A percentile compares a stretch with the other conserved stretches of the same genome.
Evolutionary conservation across 371 early-diverging fungal genomes (phyloP).

Genomic region (Haplosporangium sp.): DNA sequence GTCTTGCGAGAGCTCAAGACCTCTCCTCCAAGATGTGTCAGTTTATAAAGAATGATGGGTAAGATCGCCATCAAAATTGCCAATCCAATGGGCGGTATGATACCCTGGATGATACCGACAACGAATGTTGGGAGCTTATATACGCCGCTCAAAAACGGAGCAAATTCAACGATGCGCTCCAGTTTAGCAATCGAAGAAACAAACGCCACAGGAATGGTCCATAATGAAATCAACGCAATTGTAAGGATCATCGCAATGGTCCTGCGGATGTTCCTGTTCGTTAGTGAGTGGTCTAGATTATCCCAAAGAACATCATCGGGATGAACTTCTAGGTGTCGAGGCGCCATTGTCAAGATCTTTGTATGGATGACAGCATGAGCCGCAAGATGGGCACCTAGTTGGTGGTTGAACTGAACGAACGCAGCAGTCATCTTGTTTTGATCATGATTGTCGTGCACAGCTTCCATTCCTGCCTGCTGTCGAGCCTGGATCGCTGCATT

Average conservation of each 20-base stretch:
- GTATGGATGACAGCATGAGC: conserved; percentile 73
- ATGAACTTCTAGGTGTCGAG: conserved; percentile 72
- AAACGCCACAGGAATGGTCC: conserved; percentile 79
- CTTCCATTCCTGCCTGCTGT: conserved; percentile 35
- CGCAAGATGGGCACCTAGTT: conserved; percentile 85
- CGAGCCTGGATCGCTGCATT: conserved; percentile 25
- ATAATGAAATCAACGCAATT: conserved; percentile 69
- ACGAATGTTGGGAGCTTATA: conserved; percentile 55
- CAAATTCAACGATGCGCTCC: conserved; percentile 62
- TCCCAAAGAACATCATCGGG: conserved; percentile 87
- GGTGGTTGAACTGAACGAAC: conserved; percentile 85
- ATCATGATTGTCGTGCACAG: conserved; percentile 19
- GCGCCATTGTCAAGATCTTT: conserved; percentile 73
- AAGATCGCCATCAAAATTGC: conserved; percentile 78
- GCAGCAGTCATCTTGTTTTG: conserved; percentile 60
- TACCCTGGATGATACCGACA: conserved; percentile 80
- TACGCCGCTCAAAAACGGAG: conserved; percentile 62
- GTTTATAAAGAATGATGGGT: conserved; percentile 73
- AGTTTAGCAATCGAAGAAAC: conserved; percentile 74
- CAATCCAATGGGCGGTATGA: conserved; percentile 79
- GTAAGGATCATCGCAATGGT: conserved; percentile 60
- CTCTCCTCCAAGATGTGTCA: conserved; percentile 36
- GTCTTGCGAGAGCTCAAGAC: conserved; percentile 34
- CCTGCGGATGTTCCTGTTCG: conserved; percentile 61
- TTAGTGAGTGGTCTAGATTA: conserved; percentile 59